Evolutionary conservation across 2,329 filamentous ascomycete species (phyloP).

Genomic region (Colletotrichum zoysiae): DNA sequence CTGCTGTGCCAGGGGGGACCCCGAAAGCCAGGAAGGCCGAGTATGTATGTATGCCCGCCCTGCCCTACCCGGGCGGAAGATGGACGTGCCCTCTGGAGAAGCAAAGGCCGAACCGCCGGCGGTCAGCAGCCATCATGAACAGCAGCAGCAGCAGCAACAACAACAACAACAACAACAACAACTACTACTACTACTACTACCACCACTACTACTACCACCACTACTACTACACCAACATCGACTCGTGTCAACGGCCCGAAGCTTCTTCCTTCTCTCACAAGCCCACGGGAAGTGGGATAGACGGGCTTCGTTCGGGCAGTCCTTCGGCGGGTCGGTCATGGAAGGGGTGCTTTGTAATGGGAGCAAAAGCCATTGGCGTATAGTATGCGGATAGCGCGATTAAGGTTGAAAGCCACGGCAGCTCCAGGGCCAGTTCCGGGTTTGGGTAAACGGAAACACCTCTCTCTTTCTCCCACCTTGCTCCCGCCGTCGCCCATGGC

Average conservation of each 20-base stretch:
- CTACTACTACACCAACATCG: no score
- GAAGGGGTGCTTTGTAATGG: neutral
- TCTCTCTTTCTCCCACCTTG: neutral
- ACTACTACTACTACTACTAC: no score
- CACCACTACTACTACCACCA: no score
- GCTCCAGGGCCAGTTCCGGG: neutral
- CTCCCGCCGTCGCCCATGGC: neutral
- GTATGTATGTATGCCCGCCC: neutral
- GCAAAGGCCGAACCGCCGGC: neutral
- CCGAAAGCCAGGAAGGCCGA: no score
- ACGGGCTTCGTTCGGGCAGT: neutral
- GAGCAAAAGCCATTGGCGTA: neutral
- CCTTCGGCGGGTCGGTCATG: neutral
- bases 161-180: no score
- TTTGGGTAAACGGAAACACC: conserved; percentile 7
- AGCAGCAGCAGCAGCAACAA: no score
- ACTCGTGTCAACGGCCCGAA: neutral
- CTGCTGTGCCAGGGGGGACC: neutral
- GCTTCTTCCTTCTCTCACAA: neutral
- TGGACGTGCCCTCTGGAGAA: neutral
- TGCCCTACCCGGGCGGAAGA: neutral
- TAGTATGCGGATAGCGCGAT: no score
- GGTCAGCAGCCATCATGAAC: neutral
- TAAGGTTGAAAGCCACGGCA: neutral
- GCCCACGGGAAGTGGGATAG: neutral